phyloP scores from a whole-genome alignment of 2,329 filamentous ascomycete species.

The Grosmannia serpens region DNA sequence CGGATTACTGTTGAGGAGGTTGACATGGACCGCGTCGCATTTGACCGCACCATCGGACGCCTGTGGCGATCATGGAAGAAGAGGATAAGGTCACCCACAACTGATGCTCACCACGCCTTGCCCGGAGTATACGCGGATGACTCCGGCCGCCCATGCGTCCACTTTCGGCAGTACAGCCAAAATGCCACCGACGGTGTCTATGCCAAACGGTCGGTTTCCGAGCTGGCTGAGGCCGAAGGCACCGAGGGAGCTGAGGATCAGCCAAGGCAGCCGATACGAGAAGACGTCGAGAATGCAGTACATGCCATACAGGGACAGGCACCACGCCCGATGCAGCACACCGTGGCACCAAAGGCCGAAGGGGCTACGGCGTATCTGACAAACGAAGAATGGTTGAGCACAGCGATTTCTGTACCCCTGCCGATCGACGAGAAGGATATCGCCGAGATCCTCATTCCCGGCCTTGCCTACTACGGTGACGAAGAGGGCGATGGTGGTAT shows the following conservation, averaged over 20 bases:
- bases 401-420: conserved; percentile 53
- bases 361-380: not conserved
- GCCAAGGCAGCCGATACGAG: conserved; percentile 2
- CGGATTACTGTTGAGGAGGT: conserved; percentile 75
- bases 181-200: not conserved
- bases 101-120: conserved; percentile 32
- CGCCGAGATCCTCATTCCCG: conserved; percentile 70
- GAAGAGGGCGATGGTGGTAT: conserved; percentile 54
- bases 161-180: conserved; percentile 27
- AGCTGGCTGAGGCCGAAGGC: not conserved
- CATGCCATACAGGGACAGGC: not conserved
- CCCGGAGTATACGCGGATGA: conserved; percentile 38
- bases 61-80: conserved; percentile 96
- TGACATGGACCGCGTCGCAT: conserved; percentile 85
- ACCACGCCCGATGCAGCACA: not conserved
- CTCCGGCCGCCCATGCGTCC: conserved; percentile 21
- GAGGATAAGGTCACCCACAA: conserved; percentile 50
- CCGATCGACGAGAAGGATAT: conserved; percentile 57
- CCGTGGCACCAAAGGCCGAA: not conserved
- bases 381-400: conserved; percentile 28
- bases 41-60: conserved; percentile 78
- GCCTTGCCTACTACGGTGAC: conserved; percentile 51
- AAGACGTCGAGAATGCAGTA: conserved; percentile 16
- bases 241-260: not conserved
- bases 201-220: not conserved